Conservation (phyloP, 371 early-diverging fungal species). For the Catenaria anguillulae region DNA sequence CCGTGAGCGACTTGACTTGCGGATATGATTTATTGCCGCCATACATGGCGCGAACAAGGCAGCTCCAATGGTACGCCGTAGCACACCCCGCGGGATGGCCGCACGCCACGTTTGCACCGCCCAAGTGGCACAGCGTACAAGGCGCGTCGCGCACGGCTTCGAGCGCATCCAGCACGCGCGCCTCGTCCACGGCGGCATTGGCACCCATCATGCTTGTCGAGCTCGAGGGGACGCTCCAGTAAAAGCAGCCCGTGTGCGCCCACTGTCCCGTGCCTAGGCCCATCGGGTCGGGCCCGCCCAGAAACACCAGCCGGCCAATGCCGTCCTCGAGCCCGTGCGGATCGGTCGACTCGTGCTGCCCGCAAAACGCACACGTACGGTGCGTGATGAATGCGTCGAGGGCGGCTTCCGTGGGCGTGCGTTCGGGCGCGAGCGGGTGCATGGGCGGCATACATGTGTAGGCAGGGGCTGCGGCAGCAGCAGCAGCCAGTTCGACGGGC, state of each 20-base stretch:
- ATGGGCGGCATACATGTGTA: too few relatives aligned
- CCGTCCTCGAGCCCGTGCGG: too few relatives aligned
- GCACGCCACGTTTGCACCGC: not conserved
- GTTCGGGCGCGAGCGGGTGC: too few relatives aligned
- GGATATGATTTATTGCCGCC: too few relatives aligned
- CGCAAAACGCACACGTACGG: not conserved
- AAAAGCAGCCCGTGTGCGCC: not conserved
- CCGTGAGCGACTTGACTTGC: too few relatives aligned
- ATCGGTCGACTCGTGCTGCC: not conserved
- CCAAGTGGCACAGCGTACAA: not conserved
- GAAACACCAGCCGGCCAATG: not conserved
- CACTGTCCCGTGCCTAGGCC: not conserved
- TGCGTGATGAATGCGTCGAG: not conserved
- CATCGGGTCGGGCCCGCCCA: not conserved
- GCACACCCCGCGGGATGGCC: not conserved
- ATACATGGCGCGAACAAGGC: not conserved
- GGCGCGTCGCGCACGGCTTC: not conserved
- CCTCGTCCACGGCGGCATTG: too few relatives aligned
- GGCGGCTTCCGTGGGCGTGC: not conserved
- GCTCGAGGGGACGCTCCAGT: not conserved
- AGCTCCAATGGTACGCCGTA: not conserved
- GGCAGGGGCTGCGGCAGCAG: too few relatives aligned
- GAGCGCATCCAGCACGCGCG: too few relatives aligned
- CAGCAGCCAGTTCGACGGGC: too few relatives aligned
- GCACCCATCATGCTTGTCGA: too few relatives aligned